Conservation (phyloP, 805 yeast species). For the Yamadazyma philogaea region DNA sequence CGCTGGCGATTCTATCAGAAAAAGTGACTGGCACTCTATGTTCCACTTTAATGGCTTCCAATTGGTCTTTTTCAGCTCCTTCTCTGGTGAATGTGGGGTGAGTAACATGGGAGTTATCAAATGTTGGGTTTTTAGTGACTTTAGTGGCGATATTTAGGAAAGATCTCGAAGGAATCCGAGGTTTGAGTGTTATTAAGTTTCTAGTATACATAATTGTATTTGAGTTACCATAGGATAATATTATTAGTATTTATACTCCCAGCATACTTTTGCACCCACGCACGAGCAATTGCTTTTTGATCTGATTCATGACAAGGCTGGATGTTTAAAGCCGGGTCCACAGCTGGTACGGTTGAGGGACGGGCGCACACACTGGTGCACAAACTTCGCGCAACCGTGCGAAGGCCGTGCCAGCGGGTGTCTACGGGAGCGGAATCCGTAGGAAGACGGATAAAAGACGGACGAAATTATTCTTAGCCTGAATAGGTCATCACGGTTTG, state of each 20-base stretch:
- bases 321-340: too few species aligned
- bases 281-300: too few species aligned
- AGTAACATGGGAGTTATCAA: constrained; percentile 34
- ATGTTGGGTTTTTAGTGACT: constrained; percentile 19
- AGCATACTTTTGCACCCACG: neutral
- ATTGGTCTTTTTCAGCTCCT: constrained; percentile 25
- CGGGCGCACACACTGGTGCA: too few species aligned
- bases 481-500: too few species aligned
- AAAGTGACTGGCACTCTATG: constrained; percentile 49
- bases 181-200: neutral
- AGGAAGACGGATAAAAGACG: too few species aligned
- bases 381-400: too few species aligned
- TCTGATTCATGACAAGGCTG: too few species aligned
- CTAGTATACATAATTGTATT: neutral
- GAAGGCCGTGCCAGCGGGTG: too few species aligned
- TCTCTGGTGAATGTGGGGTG: constrained; percentile 42
- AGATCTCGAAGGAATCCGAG: constrained; percentile 2
- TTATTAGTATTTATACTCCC: neutral
- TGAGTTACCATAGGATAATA: neutral
- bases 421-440: too few species aligned
- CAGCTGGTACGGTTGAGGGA: too few species aligned
- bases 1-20: constrained; percentile 53
- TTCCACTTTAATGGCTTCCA: constrained; percentile 40
- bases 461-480: too few species aligned
- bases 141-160: constrained; percentile 26